These are phyloP conservation scores for Setomelanomma holmii DNA, from an alignment of 2,329 filamentous ascomycete species.

Conservation along the genomic window DNA sequence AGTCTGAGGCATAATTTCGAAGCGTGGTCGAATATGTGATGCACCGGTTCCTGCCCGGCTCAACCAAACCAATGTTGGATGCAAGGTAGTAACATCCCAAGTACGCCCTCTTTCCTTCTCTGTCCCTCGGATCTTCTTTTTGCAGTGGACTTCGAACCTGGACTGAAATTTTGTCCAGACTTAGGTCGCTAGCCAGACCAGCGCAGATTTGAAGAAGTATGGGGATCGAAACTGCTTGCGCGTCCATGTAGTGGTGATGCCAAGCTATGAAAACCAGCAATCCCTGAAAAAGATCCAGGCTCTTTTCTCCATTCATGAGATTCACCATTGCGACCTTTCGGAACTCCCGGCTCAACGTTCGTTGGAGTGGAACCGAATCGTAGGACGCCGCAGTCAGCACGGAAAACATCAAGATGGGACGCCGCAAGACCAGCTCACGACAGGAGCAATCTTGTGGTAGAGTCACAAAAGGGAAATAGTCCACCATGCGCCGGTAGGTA, in stretches of 20 bases:
- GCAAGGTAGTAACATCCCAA: constrained; percentile 46
- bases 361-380: constrained; percentile 39
- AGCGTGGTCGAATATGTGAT: constrained; percentile 37
- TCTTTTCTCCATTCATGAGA: constrained; percentile 46
- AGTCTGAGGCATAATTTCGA: constrained; percentile 40
- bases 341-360: constrained; percentile 44
- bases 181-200: constrained; percentile 41
- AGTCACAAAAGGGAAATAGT: constrained; percentile 45
- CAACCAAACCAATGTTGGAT: constrained; percentile 35
- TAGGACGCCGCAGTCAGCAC: constrained; percentile 43
- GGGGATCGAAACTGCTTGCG: constrained; percentile 41
- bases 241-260: constrained; percentile 48
- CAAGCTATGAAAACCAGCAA: constrained; percentile 46
- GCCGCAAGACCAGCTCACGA: constrained; percentile 37
- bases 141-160: constrained; percentile 24
- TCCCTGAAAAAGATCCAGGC: constrained; percentile 7
- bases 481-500: constrained; percentile 39
- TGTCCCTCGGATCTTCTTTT: constrained; percentile 29
- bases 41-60: constrained; percentile 29
- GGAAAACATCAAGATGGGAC: constrained; percentile 44
- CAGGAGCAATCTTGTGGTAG: constrained; percentile 37
- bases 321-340: constrained; percentile 44
- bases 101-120: constrained; percentile 44
- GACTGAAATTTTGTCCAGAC: constrained; percentile 35
- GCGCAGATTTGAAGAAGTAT: constrained; percentile 44